Conservation (phyloP, 1,284 basidiomycete genomes). For the Naganishia albida region DNA sequence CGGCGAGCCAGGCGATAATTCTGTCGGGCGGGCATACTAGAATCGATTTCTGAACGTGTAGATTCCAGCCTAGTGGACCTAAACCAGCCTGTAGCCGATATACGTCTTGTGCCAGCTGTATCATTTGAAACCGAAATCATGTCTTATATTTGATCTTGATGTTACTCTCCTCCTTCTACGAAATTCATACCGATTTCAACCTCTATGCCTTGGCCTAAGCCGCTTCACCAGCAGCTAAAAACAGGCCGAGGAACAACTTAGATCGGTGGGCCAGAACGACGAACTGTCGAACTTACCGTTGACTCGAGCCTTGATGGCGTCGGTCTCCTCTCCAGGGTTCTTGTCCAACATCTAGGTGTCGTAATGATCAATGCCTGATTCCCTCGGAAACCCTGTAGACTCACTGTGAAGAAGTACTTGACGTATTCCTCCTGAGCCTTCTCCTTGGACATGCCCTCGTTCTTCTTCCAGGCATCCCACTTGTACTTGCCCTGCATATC, state of each 20-base stretch:
- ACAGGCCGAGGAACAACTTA: too few relatives aligned
- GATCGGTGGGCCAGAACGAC: too few relatives aligned
- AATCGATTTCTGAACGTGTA: neutral
- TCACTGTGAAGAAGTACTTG: constrained; percentile 60
- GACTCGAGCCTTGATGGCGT: constrained; percentile 28
- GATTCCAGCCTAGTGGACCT: neutral
- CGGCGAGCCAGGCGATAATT: neutral
- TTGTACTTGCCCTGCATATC: constrained; percentile 55
- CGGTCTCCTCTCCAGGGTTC: constrained; percentile 24
- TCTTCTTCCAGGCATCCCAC: constrained; percentile 76
- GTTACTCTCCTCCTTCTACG: too few relatives aligned
- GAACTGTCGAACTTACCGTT: constrained; percentile 13
- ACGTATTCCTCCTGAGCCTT: constrained; percentile 73
- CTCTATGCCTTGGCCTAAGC: neutral
- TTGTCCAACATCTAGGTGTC: constrained; percentile 25
- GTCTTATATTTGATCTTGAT: neutral
- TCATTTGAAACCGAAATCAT: constrained; percentile 16
- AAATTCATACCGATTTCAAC: too few relatives aligned
- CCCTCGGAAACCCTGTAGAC: neutral
- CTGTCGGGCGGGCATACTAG: constrained; percentile 14
- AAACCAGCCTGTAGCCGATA: constrained; percentile 14
- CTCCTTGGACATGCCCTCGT: constrained; percentile 71
- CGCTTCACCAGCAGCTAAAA: neutral
- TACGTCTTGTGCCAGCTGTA: constrained; percentile 9
- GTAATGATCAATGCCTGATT: neutral